phyloP scores from a whole-genome alignment of 2,329 filamentous ascomycete species.

The Xylaria sp. region DNA sequence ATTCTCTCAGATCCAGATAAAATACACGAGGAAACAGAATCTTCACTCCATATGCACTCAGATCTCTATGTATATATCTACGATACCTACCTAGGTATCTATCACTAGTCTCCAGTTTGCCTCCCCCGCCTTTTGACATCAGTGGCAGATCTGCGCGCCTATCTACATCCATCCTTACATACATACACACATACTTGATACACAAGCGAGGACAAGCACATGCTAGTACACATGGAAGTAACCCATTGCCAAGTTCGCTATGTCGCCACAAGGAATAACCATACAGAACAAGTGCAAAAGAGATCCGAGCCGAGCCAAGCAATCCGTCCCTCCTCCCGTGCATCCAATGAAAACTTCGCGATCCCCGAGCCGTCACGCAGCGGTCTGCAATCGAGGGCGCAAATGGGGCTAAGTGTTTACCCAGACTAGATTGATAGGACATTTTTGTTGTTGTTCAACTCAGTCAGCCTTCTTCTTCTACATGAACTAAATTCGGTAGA shows the following conservation, averaged over 20 bases:
- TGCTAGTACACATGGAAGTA: neutral
- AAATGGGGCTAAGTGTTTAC: slow-evolving; percentile 9
- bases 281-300: neutral
- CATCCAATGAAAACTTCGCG: slow-evolving; percentile 28
- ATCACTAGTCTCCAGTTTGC: neutral
- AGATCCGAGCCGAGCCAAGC: neutral
- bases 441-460: neutral
- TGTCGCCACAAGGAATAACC: neutral
- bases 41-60: neutral
- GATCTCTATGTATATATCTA: neutral
- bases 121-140: neutral
- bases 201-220: neutral
- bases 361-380: slow-evolving; percentile 10
- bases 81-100: neutral
- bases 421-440: slow-evolving; percentile 1
- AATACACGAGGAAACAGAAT: neutral
- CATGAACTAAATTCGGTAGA: no score
- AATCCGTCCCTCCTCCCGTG: neutral
- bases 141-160: neutral
- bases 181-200: no score
- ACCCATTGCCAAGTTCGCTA: neutral
- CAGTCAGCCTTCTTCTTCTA: no score
- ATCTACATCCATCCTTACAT: neutral
- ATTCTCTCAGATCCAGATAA: neutral
- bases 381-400: slow-evolving; percentile 14